Evolutionary conservation across 164 flowering plant genomes (phyloP), one percentile per base, ranked within the genome.

Genomic region (Amborella trichopoda): DNA sequence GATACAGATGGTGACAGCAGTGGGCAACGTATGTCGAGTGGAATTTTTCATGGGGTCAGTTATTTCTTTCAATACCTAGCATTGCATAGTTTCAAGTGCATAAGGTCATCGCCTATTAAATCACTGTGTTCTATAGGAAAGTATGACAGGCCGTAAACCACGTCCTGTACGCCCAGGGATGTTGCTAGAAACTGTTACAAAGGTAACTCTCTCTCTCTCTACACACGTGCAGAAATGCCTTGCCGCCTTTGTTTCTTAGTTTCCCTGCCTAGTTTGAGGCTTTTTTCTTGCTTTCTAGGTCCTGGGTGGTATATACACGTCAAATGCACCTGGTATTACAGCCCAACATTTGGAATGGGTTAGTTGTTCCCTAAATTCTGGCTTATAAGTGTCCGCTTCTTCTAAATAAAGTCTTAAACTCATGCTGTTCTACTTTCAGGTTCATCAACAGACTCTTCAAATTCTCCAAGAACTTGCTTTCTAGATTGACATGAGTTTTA

Each of bases 291-390:
- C 37, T 56, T 63, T 27, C 33, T 54, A 90, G 98, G 94, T 90
- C 26, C 62, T 90, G 55, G 91, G 91, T 28, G 94, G 94, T 21
- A 74, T 90, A 63, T 90, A 86, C 55, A 56, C 72, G 30, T 94
- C 93, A 46, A 83, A 75, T 60, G 68, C 64, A 39, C 71, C 96
- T 41, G 96, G 94, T 44, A 74, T 83, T 54, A 86, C 96, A 13
- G 96, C 94, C 28, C 98, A 83, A 40, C 94, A 91, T 70, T 77
- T 91, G 17, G 98, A 91, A 77, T 83, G 98, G 98, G 90, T 91
- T 76, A 68, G 22, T 21, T 27, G 18, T 44, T 21, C 21, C 46
- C 46, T 36, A 9, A 12, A 20, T 27, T 26, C 12, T 38, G 16
- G 3, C 8, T 10, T 38, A 38, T 22, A 16, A 16, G 21, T 16